A percentile compares a stretch with the other conserved stretches of the same genome.
These are phyloP conservation scores for Magnusiomyces fungicola DNA, from an alignment of 1,139 yeast genomes.

Conservation along the genomic window DNA sequence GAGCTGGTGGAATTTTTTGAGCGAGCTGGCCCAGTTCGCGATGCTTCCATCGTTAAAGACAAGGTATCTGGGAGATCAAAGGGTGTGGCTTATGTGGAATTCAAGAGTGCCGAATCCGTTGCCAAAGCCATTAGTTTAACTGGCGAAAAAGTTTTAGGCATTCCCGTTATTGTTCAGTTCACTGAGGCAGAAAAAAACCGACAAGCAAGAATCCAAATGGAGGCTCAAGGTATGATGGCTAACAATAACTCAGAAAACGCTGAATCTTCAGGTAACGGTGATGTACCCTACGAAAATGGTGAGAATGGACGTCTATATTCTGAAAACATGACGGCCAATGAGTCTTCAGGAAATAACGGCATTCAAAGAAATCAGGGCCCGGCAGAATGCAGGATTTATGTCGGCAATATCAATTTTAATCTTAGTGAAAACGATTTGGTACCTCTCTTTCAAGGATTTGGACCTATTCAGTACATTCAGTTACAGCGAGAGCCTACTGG, in stretches of 20 bases:
- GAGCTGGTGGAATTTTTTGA: conserved; percentile 34
- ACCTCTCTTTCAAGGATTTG: conserved; percentile 32
- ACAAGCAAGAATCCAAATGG: conserved; percentile 14
- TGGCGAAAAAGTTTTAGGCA: conserved; percentile 32
- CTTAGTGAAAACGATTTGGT: conserved; percentile 30
- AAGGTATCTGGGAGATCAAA: conserved; percentile 32
- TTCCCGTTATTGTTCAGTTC: conserved; percentile 33
- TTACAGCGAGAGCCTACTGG: conserved; percentile 31
- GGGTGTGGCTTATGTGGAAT: conserved; percentile 37
- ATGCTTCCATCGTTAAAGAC: conserved; percentile 36
- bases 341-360: conserved; percentile 8
- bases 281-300: background rate
- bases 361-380: conserved; percentile 16
- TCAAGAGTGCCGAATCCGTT: conserved; percentile 29
- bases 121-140: conserved; percentile 31
- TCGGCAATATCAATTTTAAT: conserved; percentile 31
- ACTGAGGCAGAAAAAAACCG: conserved; percentile 35
- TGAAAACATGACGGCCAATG: too few species aligned
- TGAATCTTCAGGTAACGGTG: background rate
- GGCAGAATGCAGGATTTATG: conserved; percentile 25
- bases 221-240: background rate
- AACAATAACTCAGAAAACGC: background rate
- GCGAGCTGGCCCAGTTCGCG: conserved; percentile 30
- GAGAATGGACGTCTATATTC: too few species aligned
- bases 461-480: conserved; percentile 28